Conservation (phyloP, 2,329 filamentous ascomycete species). For the Botryotinia narcissicola region DNA sequence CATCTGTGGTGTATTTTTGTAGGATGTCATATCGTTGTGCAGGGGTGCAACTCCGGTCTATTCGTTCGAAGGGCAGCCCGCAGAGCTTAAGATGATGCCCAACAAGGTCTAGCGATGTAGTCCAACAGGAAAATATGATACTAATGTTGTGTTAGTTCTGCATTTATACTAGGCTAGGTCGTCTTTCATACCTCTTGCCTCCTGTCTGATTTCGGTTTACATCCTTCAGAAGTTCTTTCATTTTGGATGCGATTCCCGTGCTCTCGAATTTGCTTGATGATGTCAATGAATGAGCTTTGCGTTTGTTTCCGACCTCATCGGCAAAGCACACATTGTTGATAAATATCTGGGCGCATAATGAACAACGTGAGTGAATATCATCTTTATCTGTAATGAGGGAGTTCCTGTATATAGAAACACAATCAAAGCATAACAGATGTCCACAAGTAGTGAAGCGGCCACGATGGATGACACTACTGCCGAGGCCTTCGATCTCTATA, state of each 20-base stretch:
- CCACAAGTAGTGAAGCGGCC: slow-evolving; percentile 7
- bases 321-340: background rate
- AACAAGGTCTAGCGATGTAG: slow-evolving; percentile 24
- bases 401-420: background rate
- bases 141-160: slow-evolving; percentile 44
- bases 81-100: slow-evolving; percentile 39
- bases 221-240: slow-evolving; percentile 39
- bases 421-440: background rate
- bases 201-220: slow-evolving; percentile 34
- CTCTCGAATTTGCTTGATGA: slow-evolving; percentile 31
- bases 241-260: slow-evolving; percentile 39
- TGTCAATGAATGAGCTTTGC: background rate
- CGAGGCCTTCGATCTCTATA: background rate
- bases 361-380: background rate
- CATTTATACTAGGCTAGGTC: slow-evolving; percentile 31
- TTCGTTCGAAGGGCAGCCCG: slow-evolving; percentile 39
- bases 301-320: background rate
- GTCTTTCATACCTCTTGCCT: slow-evolving; percentile 28
- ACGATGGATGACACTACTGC: background rate
- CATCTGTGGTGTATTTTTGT: slow-evolving; percentile 39
- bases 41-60: slow-evolving; percentile 46
- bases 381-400: background rate
- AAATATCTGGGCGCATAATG: background rate
- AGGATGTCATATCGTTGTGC: slow-evolving; percentile 42
- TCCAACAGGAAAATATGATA: slow-evolving; percentile 30